Percentiles rank a stretch among this genome's conserved stretches.
Evolutionary conservation across 2,329 filamentous ascomycete species (phyloP).

Genomic region (Nigrospora sphaerica): DNA sequence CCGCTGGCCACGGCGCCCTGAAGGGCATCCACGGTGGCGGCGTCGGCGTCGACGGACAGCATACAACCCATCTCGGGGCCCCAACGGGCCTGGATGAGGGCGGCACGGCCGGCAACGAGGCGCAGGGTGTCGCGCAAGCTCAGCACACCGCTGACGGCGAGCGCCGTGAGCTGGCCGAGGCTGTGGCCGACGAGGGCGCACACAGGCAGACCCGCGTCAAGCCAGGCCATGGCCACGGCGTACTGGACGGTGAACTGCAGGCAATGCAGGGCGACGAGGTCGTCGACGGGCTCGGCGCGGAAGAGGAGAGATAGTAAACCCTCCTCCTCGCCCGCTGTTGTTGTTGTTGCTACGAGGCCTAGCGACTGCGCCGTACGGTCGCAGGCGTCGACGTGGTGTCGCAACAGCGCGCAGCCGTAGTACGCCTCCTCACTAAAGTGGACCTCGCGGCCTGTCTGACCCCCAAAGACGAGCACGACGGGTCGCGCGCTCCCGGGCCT

Average conservation of each 20-base stretch:
- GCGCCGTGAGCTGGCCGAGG: constrained; percentile 33
- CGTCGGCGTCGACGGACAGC: constrained; percentile 20
- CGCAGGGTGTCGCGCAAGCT: constrained; percentile 22
- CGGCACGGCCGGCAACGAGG: constrained; percentile 19
- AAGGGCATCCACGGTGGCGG: not conserved
- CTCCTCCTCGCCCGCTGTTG: too few species aligned
- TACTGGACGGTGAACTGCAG: constrained; percentile 32
- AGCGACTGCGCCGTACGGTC: constrained; percentile 7
- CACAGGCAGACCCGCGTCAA: constrained; percentile 23
- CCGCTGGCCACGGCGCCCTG: not conserved
- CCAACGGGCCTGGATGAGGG: constrained; percentile 23
- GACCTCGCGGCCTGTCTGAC: not conserved
- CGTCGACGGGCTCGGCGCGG: constrained; percentile 10
- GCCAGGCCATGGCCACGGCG: constrained; percentile 25
- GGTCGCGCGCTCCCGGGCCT: not conserved
- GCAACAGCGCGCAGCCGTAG: constrained; percentile 6
- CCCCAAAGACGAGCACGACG: not conserved
- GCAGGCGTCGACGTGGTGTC: constrained; percentile 12
- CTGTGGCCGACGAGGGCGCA: constrained; percentile 29
- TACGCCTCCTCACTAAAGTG: not conserved
- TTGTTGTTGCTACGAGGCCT: constrained; percentile 8
- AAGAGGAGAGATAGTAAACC: constrained; percentile 25
- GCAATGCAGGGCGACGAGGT: constrained; percentile 27
- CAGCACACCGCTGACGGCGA: constrained; percentile 26
- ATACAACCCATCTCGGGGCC: constrained; percentile 27